Evolutionary conservation across 352 stramenopile species (phyloP), one percentile per base, ranked within the genome.

Genomic region (Phytophthora gonapodyides): DNA sequence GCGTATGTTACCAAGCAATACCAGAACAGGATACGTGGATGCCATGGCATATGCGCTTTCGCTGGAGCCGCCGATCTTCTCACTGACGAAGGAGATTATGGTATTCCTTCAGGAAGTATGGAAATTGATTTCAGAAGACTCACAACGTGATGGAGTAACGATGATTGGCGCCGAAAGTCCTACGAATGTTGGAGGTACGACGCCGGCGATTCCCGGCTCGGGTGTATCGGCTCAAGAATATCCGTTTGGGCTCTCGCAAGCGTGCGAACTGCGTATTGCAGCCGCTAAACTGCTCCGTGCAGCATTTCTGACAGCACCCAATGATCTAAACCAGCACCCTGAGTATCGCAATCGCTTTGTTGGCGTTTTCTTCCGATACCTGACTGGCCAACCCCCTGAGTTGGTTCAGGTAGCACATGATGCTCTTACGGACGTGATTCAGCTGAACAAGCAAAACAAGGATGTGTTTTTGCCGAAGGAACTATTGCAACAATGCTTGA

Each of bases 401-500:
- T 64, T 96, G 19, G 87, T 96, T 17, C 74, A 88, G 16, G 83
- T 83, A 43, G 85, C 89, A 24, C 87, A 97, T 37, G 66, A 93
- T 43, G 78, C 87, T 27, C 81, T 96, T 31, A 93, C 77, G 11
- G 77, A 90, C 31, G 88, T 88, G 15, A 90, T 89, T 53, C 82
- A 93, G 33, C 60, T 95, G 52, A 96, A 95, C 73, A 94, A 93
- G 68, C 72, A 86, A 46, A 83, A 95, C 57, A 93, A 95, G 38
- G 84, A 96, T 63, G 79, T 92, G 19, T 82, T 87, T 63, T 64
- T 98, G 30, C 88, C 94, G 17, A 99, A 98, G 66, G 96, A 99
- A 51, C 67, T 98, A 44, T 81, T 99, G 40, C 96, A 99, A 81
- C 93, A 96, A 37, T 98, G 95, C 60, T 88, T 99, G 31, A 76